A percentile compares a stretch with the other conserved stretches of the same genome.
phyloP scores from a whole-genome alignment of 2,329 filamentous ascomycete genomes.

The Neonectria hederae region DNA sequence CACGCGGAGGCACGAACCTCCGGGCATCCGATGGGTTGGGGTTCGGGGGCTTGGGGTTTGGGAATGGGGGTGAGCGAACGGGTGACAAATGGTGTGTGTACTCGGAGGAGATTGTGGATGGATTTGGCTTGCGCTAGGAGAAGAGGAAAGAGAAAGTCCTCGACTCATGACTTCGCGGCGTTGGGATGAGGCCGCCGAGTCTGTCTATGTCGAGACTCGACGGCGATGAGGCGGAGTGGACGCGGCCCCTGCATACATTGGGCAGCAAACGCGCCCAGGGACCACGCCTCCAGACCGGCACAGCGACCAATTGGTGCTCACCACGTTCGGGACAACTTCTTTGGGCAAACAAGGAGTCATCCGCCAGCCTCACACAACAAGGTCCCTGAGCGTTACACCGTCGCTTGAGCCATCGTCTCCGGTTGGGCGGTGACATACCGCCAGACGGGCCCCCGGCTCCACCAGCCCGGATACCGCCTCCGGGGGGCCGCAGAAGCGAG shows the following conservation, averaged over 20 bases:
- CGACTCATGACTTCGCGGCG: constrained; percentile 8
- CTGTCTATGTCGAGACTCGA: not conserved
- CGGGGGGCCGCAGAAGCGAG: constrained; percentile 10
- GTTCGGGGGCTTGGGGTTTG: constrained; percentile 8
- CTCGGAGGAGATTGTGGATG: constrained; percentile 8
- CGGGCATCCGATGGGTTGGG: constrained; percentile 34
- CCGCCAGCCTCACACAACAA: not conserved
- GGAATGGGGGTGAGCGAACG: constrained; percentile 1
- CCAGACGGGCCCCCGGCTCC: not conserved
- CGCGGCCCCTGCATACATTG: constrained; percentile 33
- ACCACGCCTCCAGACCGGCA: constrained; percentile 6
- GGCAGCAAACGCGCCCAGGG: constrained; percentile 31
- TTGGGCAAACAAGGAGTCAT: constrained; percentile 13
- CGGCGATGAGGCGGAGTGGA: constrained; percentile 18
- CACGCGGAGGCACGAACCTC: constrained; percentile 35
- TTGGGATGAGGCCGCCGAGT: constrained; percentile 6
- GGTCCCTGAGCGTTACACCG: not conserved
- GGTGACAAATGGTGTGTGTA: constrained; percentile 11
- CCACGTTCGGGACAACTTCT: constrained; percentile 23
- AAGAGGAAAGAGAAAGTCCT: constrained; percentile 5
- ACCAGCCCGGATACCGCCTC: constrained; percentile 16
- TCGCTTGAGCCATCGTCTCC: not conserved
- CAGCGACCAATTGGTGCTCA: constrained; percentile 27
- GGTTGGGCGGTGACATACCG: not conserved
- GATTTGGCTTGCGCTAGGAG: constrained; percentile 1